Base-by-base conservation (phyloP, 2,329 filamentous ascomycete species). In the Aspergillus pseudoglaucus region DNA sequence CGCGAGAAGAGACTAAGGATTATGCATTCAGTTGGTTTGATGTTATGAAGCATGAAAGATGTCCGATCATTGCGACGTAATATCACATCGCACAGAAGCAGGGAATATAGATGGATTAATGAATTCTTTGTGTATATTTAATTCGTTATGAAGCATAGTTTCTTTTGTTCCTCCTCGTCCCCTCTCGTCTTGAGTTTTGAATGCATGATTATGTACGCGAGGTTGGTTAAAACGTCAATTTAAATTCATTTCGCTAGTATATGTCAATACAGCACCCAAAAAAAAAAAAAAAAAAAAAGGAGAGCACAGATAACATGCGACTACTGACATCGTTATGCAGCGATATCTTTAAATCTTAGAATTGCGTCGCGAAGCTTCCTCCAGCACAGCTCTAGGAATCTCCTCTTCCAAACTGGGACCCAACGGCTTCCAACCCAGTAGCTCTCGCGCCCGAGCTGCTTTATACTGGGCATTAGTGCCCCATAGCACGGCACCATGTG, bases 401-500 rank as follows among this genome's bases (percentile, higher is more conserved):
- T 54, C 54, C 30, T 55, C 53, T 23, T 46, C 49, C 7, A 53
- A 5, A 9, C 44, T 32, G 27, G 17, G 35, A 12, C 15, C 48
- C 30, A 35, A 30, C 4, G 56, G 56, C 9, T 44, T 20, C 56
- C 56, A 58, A 3, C 48, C 47, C 8, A 58, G 49, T 4, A 47
- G 12, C 27, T 51, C 22, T 9, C 49, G 45, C 10, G 54, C 54
- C 20, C 56, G 49, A 23, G 45, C 38, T 4, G 50, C 52, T 35
- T 44, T 30, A 39, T 49, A 46, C 10, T 48, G 38, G 2, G 53
- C 56, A 50, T 60, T 60, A 3, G 56, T 59, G 12, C 58, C 58
- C 50, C 51, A 57, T 14, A 59, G 10, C 5, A 57, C 47, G 4
- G 56, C 46, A 5, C 48, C 58, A 42, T 57, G 55, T 6, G 49